phyloP scores from a whole-genome alignment of 2,329 filamentous ascomycete species.

The Alternaria sp. region DNA sequence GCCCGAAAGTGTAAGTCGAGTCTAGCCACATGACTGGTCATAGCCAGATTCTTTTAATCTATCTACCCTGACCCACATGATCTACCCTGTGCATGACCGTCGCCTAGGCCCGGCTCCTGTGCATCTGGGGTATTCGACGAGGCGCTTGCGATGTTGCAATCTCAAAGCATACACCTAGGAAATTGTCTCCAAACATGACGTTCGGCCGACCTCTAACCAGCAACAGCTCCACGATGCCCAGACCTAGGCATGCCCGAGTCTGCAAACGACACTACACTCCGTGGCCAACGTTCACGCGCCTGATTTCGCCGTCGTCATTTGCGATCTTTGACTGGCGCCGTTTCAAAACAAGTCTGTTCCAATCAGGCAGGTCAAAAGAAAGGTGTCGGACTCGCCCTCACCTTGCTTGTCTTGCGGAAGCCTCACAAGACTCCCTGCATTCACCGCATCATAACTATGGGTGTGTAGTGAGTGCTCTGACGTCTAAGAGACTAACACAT shows the following conservation, averaged over 20 bases:
- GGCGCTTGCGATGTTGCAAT: constrained; percentile 17
- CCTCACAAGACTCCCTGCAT: constrained; percentile 29
- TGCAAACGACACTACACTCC: background rate
- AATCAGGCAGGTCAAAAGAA: constrained; percentile 20
- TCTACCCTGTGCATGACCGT: constrained; percentile 25
- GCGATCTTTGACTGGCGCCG: background rate
- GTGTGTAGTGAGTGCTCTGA: constrained; percentile 14
- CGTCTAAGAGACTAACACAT: constrained; percentile 17
- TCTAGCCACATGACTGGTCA: constrained; percentile 29
- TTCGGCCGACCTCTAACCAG: constrained; percentile 18
- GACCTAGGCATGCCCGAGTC: constrained; percentile 6
- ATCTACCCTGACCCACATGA: constrained; percentile 25
- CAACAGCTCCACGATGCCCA: constrained; percentile 4
- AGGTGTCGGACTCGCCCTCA: background rate
- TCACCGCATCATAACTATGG: background rate
- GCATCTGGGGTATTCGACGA: constrained; percentile 18
- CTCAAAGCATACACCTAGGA: constrained; percentile 27
- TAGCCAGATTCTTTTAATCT: constrained; percentile 25
- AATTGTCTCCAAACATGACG: constrained; percentile 17
- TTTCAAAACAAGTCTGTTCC: constrained; percentile 6
- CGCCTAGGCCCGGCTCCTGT: constrained; percentile 7
- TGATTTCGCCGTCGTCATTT: background rate
- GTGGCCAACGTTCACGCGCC: background rate
- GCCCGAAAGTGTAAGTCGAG: constrained; percentile 17
- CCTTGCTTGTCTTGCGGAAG: constrained; percentile 21